Evolutionary conservation across 176 grass and related monocot species (phyloP).

Genomic region (Oryza coarctata): DNA sequence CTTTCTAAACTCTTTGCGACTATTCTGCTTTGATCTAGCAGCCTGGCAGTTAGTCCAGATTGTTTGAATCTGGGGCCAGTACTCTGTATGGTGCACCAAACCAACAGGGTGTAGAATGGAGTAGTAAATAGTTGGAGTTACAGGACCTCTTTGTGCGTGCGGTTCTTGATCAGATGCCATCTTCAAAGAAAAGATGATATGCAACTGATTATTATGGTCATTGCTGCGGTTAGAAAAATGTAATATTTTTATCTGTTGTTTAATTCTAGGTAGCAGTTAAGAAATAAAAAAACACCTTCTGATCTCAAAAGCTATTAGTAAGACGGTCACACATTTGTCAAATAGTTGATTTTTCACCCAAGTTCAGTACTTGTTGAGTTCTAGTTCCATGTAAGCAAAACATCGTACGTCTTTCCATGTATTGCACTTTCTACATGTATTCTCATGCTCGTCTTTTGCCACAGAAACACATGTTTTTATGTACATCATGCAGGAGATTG

Average conservation of each 20-base stretch:
- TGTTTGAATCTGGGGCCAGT: constrained; percentile 16
- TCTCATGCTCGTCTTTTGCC: background rate
- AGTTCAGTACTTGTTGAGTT: background rate
- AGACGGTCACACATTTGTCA: too few relatives aligned
- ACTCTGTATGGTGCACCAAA: constrained; percentile 17
- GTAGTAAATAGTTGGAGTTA: constrained; percentile 49
- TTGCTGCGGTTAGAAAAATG: constrained; percentile 12
- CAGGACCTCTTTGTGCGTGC: constrained; percentile 53
- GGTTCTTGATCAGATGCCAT: constrained; percentile 25
- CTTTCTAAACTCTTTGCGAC: constrained; percentile 1
- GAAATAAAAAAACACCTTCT: background rate
- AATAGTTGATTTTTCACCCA: background rate
- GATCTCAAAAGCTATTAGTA: background rate
- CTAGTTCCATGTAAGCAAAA: background rate
- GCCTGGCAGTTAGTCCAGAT: constrained; percentile 19
- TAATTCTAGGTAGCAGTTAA: background rate
- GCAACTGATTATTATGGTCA: background rate
- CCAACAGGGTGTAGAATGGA: constrained; percentile 46
- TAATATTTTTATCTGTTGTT: constrained; percentile 1
- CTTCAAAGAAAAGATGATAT: constrained; percentile 13
- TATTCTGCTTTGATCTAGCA: constrained; percentile 29
- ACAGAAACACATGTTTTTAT: background rate
- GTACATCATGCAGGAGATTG: background rate
- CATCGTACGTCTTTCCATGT: background rate
- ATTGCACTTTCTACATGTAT: background rate